Conservation (phyloP, 108 stramenopile genomes). For the Fistulifera solaris region DNA sequence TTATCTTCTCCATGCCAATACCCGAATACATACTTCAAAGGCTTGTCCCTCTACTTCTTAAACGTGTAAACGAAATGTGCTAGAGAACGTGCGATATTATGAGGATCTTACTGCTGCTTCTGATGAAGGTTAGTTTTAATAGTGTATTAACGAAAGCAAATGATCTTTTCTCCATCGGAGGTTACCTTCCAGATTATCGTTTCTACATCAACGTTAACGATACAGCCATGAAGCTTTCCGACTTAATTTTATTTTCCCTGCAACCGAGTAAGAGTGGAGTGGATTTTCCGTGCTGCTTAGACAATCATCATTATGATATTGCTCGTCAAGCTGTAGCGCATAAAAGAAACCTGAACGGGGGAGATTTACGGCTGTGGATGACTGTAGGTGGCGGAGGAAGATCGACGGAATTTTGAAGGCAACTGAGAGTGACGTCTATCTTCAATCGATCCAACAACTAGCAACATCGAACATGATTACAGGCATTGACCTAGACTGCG, state of each 20-base stretch:
- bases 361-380: conserved; percentile 25
- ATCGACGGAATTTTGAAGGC: conserved; percentile 11
- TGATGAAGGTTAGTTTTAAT: too few species aligned
- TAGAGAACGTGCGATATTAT: too few species aligned
- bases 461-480: conserved; percentile 16
- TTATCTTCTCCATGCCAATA: too few species aligned
- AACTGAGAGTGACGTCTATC: not conserved
- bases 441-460: not conserved
- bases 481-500: conserved; percentile 48
- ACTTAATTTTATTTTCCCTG: conserved; percentile 59
- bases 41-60: too few species aligned
- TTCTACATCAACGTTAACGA: conserved; percentile 36
- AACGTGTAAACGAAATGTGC: too few species aligned
- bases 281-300: conserved; percentile 36
- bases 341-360: conserved; percentile 10
- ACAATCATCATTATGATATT: conserved; percentile 32
- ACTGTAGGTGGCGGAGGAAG: conserved; percentile 36
- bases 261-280: conserved; percentile 19
- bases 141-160: not conserved
- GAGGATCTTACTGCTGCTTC: too few species aligned
- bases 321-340: conserved; percentile 35
- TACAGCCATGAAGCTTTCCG: conserved; percentile 36
- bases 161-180: conserved; percentile 40
- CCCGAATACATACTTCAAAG: too few species aligned
- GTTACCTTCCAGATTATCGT: conserved; percentile 73